Evolutionary conservation across 345 rosid genomes (phyloP), one percentile per base, ranked within the genome.

Genomic region (Corchorus olitorius): DNA sequence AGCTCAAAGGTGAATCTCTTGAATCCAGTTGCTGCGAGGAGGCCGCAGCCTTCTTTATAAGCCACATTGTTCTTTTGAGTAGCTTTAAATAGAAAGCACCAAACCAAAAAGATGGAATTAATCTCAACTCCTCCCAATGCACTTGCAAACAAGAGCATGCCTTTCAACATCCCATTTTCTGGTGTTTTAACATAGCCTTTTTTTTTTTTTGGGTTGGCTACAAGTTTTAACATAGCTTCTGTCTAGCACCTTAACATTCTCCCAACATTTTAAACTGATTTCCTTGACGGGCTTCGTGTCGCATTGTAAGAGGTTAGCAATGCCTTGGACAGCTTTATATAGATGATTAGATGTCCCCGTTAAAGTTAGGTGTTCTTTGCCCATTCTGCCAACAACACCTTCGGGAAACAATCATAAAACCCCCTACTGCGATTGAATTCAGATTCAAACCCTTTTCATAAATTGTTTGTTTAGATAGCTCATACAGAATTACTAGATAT

Each of bases 1-100:
- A n/a, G n/a, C n/a, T 37, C 20, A 20, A 72, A 78, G 3, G 74
- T 62, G 50, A 72, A 80, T 33, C 72, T 81, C 65, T 45, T 75
- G 46, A 83, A 81, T n/a, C 83, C 66, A 27, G 82, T 71, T 56
- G 79, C 79, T 4, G 70, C 71, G 7, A 46, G 75, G 13, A 22
- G 22, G 67, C 72, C n/a, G n/a, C n/a, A 79, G 7, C 74, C 73
- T 67, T 73, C 54, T 43, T 63, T 35, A 16, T 22, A n/a, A 5
- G 13, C 20, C 1, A 9, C 50, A 66, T 15, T 8, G 49, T 22
- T 55, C 20, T 37, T 5, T 43, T 16, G 62, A 15, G 2, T 34
- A 1, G 19, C 45, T 33, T 33, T 48, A 5, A 2, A 16, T 16
- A 52, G 43, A 5, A 45, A 43, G 4, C 15, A 41, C 64, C 65